These are phyloP conservation scores for Diplocarpon rosae DNA, from an alignment of 2,329 filamentous ascomycete species.

Conservation along the genomic window DNA sequence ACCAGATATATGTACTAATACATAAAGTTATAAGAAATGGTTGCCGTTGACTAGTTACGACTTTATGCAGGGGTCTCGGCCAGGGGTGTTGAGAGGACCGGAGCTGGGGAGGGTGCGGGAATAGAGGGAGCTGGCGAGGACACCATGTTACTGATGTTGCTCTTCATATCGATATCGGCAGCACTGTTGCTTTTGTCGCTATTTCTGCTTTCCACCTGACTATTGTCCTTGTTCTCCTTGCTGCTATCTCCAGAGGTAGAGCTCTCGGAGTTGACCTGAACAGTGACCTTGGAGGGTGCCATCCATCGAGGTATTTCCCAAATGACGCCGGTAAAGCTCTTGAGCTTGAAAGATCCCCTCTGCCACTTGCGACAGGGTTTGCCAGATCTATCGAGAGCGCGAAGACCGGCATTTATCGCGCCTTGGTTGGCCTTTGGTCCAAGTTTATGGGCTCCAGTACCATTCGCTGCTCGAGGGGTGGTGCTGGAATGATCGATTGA, in stretches of 20 bases:
- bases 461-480: constrained; percentile 31
- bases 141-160: constrained; percentile 27
- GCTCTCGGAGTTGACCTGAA: constrained; percentile 35
- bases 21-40: neutral
- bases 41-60: neutral
- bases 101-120: constrained; percentile 19
- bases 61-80: constrained; percentile 10
- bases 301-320: constrained; percentile 82
- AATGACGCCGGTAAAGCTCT: constrained; percentile 80
- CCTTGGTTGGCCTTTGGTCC: constrained; percentile 95
- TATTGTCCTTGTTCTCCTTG: constrained; percentile 56
- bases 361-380: constrained; percentile 89
- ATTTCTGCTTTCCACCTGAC: constrained; percentile 41
- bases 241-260: constrained; percentile 39
- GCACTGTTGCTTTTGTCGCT: constrained; percentile 49
- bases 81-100: constrained; percentile 14
- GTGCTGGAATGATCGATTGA: constrained; percentile 44
- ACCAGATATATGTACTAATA: constrained; percentile 1
- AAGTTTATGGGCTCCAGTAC: constrained; percentile 58
- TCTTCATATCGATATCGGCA: constrained; percentile 49
- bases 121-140: constrained; percentile 37
- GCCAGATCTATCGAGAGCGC: constrained; percentile 84
- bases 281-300: constrained; percentile 49
- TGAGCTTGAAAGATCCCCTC: constrained; percentile 70
- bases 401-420: constrained; percentile 91